Conservation (phyloP, 2,329 filamentous ascomycete genomes). For the Ophiostoma sp. region DNA sequence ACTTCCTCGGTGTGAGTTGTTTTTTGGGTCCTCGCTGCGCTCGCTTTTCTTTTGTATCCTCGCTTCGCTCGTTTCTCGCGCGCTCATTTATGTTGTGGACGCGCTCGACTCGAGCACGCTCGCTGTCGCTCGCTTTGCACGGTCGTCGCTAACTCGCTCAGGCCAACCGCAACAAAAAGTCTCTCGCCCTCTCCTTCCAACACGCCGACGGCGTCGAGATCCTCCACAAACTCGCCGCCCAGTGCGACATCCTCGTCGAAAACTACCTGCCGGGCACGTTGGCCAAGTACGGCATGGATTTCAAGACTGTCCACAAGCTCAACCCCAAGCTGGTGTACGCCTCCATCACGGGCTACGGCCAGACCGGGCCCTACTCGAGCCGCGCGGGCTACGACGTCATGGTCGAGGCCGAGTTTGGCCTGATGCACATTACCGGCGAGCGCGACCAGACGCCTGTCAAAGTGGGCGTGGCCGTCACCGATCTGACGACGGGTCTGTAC, state of each 20-base stretch:
- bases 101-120: too few relatives aligned
- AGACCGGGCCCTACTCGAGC: conserved; percentile 85
- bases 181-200: conserved; percentile 86
- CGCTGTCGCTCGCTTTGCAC: not conserved
- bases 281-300: conserved; percentile 90
- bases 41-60: not conserved
- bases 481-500: conserved; percentile 92
- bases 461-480: conserved; percentile 94
- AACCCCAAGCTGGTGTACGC: conserved; percentile 91
- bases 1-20: conserved; percentile 75
- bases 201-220: conserved; percentile 81
- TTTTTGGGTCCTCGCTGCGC: not conserved
- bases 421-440: conserved; percentile 97
- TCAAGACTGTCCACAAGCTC: conserved; percentile 72
- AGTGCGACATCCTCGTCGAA: conserved; percentile 91
- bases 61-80: not conserved
- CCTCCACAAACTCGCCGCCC: conserved; percentile 77
- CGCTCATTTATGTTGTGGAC: too few relatives aligned
- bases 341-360: conserved; percentile 95
- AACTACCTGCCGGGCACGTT: conserved; percentile 92
- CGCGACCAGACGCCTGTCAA: conserved; percentile 91
- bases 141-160: conserved; percentile 39
- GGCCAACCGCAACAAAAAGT: conserved; percentile 98
- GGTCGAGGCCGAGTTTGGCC: conserved; percentile 96
- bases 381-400: conserved; percentile 97